Evolutionary conservation across 2,329 filamentous ascomycete species (phyloP), one percentile per base, ranked within the genome.

Genomic region (Aspergillus clavatus): DNA sequence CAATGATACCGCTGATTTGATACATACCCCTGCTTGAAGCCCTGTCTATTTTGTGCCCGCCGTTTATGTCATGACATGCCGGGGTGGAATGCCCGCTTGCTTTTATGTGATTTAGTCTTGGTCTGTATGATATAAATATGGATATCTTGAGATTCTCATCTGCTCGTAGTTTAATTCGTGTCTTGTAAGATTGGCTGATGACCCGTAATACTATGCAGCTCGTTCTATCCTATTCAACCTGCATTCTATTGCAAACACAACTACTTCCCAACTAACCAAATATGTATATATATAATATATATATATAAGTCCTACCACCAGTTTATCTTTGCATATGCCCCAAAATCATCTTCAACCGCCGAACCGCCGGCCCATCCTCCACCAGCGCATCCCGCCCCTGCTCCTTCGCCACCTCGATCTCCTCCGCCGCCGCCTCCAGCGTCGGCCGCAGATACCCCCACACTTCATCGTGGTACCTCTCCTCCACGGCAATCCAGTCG

Each of bases 401-500:
- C 22, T 54, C 46, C 29, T 55, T 52, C 21, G 54, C 60, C 21
- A 69, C 60, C 38, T 76, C 67, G 16, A 86, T 62, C 59, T 87
- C 83, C 37, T 66, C 64, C 45, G 69, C 70, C 3, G 83, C 83
- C 48, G 79, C 73, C 40, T 72, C 67, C 7, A 82, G 75, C 26
- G 84, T 66, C 3, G 76, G 72, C 23, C 73, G 65, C 16, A 86
- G 62, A 45, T 79, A 80, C 16, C 83, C 84, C 84, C 83, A 87
- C 19, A 87, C 82, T 44, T 85, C 79, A 58, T 86, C 81, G 40
- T 66, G 61, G 47, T 69, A 69, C 28, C 58, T 52, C 28, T 68
- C 64, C 42, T 69, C 63, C 1, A 68, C 62, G 10, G 48, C 48
- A 7, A 69, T 27, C 66, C 65, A 63, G 27, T 65, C 59, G 29